Evolutionary conservation across 345 rosid genomes (phyloP).

Genomic region (Murraya koenigii): DNA sequence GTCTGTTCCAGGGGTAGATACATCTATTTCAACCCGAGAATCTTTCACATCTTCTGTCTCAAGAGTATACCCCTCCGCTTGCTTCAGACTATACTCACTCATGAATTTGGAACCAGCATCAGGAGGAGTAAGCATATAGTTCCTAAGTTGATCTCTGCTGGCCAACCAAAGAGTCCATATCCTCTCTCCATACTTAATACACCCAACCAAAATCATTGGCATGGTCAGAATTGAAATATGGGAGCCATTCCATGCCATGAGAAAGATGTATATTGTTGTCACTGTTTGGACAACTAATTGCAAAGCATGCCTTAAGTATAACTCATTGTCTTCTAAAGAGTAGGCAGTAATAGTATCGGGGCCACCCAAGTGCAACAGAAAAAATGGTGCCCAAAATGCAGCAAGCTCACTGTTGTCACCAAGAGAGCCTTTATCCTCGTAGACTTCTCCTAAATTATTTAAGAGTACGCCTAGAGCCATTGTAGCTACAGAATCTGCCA

Average conservation of each 20-base stretch:
- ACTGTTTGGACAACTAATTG: background rate
- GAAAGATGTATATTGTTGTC: background rate
- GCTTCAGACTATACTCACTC: constrained; percentile 4
- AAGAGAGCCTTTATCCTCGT: background rate
- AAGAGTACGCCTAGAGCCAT: constrained; percentile 5
- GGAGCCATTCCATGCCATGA: constrained; percentile 1
- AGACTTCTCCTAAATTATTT: constrained; percentile 3
- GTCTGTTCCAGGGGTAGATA: background rate
- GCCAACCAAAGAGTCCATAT: constrained; percentile 18
- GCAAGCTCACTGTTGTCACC: background rate
- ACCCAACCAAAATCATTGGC: constrained; percentile 20
- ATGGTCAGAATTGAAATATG: constrained; percentile 16
- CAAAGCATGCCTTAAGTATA: constrained; percentile 2
- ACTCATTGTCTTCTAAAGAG: constrained; percentile 20
- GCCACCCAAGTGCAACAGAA: constrained; percentile 11
- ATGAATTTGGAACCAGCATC: constrained; percentile 14
- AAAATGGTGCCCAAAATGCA: constrained; percentile 17
- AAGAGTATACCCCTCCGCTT: background rate
- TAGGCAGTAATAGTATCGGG: constrained; percentile 20
- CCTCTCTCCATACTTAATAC: constrained; percentile 22
- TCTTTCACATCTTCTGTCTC: background rate
- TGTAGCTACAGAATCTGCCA: constrained; percentile 13
- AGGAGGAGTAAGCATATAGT: constrained; percentile 9
- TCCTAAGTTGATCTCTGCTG: constrained; percentile 17
- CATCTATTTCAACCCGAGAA: background rate